phyloP scores from a whole-genome alignment of 2,329 filamentous ascomycete species.

The Endothia cerciana region DNA sequence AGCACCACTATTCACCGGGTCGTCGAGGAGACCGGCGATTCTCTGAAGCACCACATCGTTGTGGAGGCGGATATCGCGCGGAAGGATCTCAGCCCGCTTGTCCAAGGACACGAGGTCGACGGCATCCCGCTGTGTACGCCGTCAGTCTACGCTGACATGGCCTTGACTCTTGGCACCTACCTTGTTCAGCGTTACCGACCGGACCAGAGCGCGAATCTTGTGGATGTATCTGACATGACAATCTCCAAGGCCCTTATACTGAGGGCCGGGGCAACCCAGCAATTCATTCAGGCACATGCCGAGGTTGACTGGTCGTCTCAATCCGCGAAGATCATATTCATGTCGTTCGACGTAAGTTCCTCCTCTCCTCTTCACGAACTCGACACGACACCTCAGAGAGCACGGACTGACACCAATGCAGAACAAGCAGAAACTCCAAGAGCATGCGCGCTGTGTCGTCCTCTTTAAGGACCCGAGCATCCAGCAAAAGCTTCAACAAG shows the following conservation, averaged over 20 bases:
- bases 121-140: background rate
- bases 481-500: conserved; percentile 1
- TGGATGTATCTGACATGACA: conserved; percentile 72
- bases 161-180: background rate
- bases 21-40: background rate
- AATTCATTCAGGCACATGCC: conserved; percentile 57
- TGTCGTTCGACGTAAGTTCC: conserved; percentile 54
- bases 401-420: no score
- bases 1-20: conserved; percentile 17
- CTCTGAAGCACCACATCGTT: conserved; percentile 43
- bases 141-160: conserved; percentile 38
- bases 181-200: conserved; percentile 60
- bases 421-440: conserved; percentile 61
- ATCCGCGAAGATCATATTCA: conserved; percentile 64
- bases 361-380: no score
- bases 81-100: background rate
- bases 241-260: conserved; percentile 54
- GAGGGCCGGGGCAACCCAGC: conserved; percentile 63
- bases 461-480: conserved; percentile 30
- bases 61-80: background rate
- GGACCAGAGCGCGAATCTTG: conserved; percentile 63
- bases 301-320: conserved; percentile 61
- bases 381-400: no score
- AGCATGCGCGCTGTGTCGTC: conserved; percentile 70
- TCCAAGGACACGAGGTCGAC: conserved; percentile 19